phyloP scores from a whole-genome alignment of 1,284 basidiomycete genomes.

The Irpex rosettiformis region DNA sequence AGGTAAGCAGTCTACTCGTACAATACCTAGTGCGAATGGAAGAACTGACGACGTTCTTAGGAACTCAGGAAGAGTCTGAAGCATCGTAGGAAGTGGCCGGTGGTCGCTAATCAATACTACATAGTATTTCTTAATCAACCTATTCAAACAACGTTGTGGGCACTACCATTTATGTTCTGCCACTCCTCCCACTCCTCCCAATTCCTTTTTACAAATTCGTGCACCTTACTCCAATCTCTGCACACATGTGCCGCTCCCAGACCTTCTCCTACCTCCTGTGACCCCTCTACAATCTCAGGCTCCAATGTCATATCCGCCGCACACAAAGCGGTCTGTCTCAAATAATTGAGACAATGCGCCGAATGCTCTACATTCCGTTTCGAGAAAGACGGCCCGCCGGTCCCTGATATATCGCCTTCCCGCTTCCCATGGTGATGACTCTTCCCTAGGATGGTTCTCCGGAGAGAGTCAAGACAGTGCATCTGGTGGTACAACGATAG shows the following conservation, averaged over 20 bases:
- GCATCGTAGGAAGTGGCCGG: too few relatives aligned
- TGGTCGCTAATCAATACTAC: too few relatives aligned
- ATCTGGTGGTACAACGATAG: constrained; percentile 37
- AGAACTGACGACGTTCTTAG: too few relatives aligned
- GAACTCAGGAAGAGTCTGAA: too few relatives aligned
- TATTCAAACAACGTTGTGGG: too few relatives aligned
- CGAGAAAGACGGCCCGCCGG: background rate
- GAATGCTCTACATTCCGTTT: constrained; percentile 14
- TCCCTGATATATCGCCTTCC: background rate
- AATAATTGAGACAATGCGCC: constrained; percentile 30
- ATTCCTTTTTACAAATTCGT: constrained; percentile 16
- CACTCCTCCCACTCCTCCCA: constrained; percentile 9
- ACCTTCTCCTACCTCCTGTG: constrained; percentile 21
- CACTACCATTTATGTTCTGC: background rate
- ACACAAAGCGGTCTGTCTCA: constrained; percentile 34
- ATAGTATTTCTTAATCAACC: too few relatives aligned
- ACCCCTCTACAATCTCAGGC: constrained; percentile 23
- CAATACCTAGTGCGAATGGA: too few relatives aligned
- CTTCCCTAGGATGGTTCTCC: constrained; percentile 24
- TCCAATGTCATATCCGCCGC: constrained; percentile 35
- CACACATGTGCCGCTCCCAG: constrained; percentile 30
- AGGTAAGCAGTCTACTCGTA: too few relatives aligned
- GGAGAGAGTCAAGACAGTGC: constrained; percentile 34
- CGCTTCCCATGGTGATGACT: constrained; percentile 9
- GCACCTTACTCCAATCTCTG: constrained; percentile 30